Evolutionary conservation across 2,329 filamentous ascomycete species (phyloP), one percentile per base, ranked within the genome.

Genomic region (Neocatenulostroma microsporum): DNA sequence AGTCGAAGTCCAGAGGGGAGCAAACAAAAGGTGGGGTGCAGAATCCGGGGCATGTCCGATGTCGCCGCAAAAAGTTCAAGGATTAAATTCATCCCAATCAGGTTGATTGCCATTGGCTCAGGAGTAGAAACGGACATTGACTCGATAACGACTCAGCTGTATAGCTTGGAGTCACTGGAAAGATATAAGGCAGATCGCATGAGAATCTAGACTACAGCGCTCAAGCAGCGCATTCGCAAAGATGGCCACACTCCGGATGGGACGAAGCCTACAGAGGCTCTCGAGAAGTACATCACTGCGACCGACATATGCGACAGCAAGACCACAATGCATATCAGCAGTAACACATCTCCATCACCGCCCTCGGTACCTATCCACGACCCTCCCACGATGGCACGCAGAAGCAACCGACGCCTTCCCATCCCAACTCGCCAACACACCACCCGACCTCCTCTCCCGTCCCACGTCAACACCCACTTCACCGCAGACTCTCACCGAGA

Each of bases 401-500:
- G 51, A 54, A 26, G 32, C 55, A 11, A 68, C 69, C 45, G 66
- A 76, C 55, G 73, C 71, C 40, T 84, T 84, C 53, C 76, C 76
- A 39, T 72, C 78, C 2, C 74, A 82, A 56, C 67, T 76, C 38
- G 72, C 81, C 41, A 73, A 73, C 45, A 61, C 72, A 2, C 66
- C 86, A 12, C 76, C 83, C 50, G 79, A 86, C 41, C 74, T 94
- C 44, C 77, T 93, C 46, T 78, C 82, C 26, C 48, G 47, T 15
- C 80, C 84, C 21, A 74, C 59, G 30, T 54, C 61, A n/a, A 50
- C 66, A 19, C 57, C 61, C 18, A 50, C 53, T 13, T 61, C 63
- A 2, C 74, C 84, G 0, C 87, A 94, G 62, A 95, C 84, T 3
- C 63, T 94, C 34, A 91, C 84, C 3, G 88, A 95, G 61, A 94